Evolutionary conservation across 495 filamentous ascomycete genomes (phyloP).

Genomic region (Lasiosphaeriaceae sp.): DNA sequence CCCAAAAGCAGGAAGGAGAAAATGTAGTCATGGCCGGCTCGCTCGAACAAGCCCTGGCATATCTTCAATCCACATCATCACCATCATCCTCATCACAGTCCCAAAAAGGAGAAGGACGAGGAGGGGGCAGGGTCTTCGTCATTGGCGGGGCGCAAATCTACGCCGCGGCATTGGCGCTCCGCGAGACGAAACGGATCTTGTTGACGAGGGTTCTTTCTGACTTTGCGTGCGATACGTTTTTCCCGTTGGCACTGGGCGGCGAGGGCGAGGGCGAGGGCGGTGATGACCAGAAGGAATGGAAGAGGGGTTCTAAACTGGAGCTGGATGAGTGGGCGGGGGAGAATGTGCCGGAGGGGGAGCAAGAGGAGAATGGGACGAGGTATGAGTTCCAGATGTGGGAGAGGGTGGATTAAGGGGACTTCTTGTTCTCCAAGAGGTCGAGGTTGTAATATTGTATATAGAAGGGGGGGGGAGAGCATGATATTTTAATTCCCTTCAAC

Average conservation of each 20-base stretch:
- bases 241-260: conserved; percentile 55
- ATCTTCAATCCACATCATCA: conserved; percentile 11
- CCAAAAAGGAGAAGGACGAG: not conserved
- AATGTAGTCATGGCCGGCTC: conserved; percentile 33
- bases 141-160: conserved; percentile 93
- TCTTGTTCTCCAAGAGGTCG: not conserved
- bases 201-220: conserved; percentile 59
- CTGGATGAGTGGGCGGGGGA: conserved; percentile 58
- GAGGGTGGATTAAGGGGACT: conserved; percentile 26
- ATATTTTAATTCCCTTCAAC: too few species aligned
- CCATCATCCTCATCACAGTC: not conserved
- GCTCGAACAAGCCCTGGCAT: conserved; percentile 56
- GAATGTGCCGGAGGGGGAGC: conserved; percentile 43
- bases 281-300: conserved; percentile 40
- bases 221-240: conserved; percentile 89
- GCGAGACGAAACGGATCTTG: conserved; percentile 50
- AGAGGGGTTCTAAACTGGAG: conserved; percentile 42
- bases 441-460: too few species aligned
- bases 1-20: not conserved
- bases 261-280: not conserved
- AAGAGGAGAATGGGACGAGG: conserved; percentile 53
- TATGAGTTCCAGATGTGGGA: conserved; percentile 68
- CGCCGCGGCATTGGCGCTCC: conserved; percentile 54
- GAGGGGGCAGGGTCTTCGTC: conserved; percentile 57
- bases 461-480: too few species aligned